Conservation (phyloP, 495 filamentous ascomycete genomes). For the Letharia lupina region DNA sequence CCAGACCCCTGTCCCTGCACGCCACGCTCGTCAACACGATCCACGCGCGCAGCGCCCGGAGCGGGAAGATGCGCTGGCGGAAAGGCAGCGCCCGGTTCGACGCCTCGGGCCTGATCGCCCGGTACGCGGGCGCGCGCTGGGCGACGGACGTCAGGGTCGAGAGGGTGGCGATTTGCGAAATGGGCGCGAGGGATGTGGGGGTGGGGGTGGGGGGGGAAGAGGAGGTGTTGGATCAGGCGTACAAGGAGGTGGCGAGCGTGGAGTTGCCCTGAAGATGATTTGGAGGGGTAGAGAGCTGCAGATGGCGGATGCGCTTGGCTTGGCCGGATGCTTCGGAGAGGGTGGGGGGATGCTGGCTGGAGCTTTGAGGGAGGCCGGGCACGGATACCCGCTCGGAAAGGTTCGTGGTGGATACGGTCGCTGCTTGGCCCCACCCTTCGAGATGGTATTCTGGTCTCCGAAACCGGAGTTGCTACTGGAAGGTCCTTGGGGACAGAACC, state of each 20-base stretch:
- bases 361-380: neutral
- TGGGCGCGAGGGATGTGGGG: conserved; percentile 60
- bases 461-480: no score
- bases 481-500: no score
- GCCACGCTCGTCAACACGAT: conserved; percentile 84
- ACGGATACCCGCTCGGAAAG: no score
- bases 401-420: no score
- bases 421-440: no score
- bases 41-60: conserved; percentile 43
- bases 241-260: conserved; percentile 32
- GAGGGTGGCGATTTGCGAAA: conserved; percentile 61
- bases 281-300: neutral
- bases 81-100: conserved; percentile 40
- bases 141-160: conserved; percentile 53
- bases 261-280: conserved; percentile 11
- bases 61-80: conserved; percentile 29
- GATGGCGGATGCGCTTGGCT: no score
- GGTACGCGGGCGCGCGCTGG: conserved; percentile 50
- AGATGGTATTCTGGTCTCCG: no score
- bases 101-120: conserved; percentile 41
- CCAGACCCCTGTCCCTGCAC: conserved; percentile 65
- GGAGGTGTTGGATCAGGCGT: conserved; percentile 37
- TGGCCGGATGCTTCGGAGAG: neutral
- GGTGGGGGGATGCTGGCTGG: neutral
- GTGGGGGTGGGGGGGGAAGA: conserved; percentile 28